These are phyloP conservation scores for Bretziella fagacearum DNA, from an alignment of 2,329 filamentous ascomycete species.

Conservation along the genomic window DNA sequence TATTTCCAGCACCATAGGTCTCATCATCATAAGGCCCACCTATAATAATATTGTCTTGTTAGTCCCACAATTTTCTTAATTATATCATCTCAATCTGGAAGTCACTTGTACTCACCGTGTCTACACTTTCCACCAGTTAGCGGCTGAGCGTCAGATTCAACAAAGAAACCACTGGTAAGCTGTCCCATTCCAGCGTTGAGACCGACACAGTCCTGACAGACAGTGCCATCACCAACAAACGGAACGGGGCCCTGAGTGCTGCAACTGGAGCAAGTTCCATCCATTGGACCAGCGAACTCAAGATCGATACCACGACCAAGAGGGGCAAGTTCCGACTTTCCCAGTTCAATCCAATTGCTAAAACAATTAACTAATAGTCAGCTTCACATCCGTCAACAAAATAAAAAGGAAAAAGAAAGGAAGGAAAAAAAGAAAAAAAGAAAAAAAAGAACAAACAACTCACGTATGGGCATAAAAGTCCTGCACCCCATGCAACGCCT, in stretches of 20 bases:
- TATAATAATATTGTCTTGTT: neutral
- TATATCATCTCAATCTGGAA: neutral
- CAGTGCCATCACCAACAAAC: constrained; percentile 1
- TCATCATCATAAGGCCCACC: constrained; percentile 9
- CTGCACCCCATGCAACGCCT: constrained; percentile 15
- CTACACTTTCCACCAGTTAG: constrained; percentile 10
- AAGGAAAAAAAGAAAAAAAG: neutral
- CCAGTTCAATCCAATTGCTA: constrained; percentile 14
- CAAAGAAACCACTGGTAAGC: constrained; percentile 12
- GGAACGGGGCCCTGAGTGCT: neutral
- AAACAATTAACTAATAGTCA: neutral
- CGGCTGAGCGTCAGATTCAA: constrained; percentile 5
- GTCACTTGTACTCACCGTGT: constrained; percentile 10
- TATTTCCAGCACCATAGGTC: neutral
- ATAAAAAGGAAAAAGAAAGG: too few species aligned
- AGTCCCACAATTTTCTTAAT: neutral
- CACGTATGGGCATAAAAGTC: constrained; percentile 15
- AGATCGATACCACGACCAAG: constrained; percentile 8
- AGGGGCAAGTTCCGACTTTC: constrained; percentile 7
- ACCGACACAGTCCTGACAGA: constrained; percentile 10
- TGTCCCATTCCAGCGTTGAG: neutral
- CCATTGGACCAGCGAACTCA: constrained; percentile 5
- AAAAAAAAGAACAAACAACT: constrained; percentile 1
- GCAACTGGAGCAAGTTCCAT: constrained; percentile 5
- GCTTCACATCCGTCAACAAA: neutral